Evolutionary conservation across 208 protist genomes (phyloP), one percentile per base, ranked within the genome.

Genomic region (Acanthamoeba sp.): DNA sequence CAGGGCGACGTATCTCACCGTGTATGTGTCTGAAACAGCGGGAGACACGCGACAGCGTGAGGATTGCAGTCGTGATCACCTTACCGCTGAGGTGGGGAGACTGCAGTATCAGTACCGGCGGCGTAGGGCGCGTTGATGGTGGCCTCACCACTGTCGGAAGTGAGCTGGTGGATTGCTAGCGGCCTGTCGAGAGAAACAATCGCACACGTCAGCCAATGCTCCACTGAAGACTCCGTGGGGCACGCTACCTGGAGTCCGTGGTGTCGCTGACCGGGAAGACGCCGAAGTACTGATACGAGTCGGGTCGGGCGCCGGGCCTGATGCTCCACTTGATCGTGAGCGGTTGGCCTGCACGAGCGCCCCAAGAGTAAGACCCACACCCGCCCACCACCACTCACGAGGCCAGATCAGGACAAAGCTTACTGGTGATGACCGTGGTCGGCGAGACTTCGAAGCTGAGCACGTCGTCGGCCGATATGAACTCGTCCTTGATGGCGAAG

Each of bases 361-460:
- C 18, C 10, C 0, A 12, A 52, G 48, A 16, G 48, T 52, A 9
- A 52, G 48, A 1, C 48, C 48, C 48, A 12, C 48, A 52, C 48
- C 5, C 10, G 48, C 14, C 52, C 52, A 27, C 22, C 14, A 12
- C 52, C 22, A 52, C 48, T 10, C 4, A 52, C 48, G 16, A 12
- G 64, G n/a, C n/a, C 7, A 69, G 59, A 24, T 9, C 18, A 42
- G 9, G 1, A 78, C 12, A 45, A 42, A 20, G 38, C 27, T 34
- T 76, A 80, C 71, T 36, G 24, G 22, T 38, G 32, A 20, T 45
- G 34, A 80, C 36, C 22, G 71, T 80, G 40, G 71, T 45, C 3
- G 71, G 71, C 71, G 71, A 80, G 71, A 80, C 71, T 80, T 80
- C 71, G 38, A 80, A 80, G 71, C 71, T 80, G 38, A 80, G 40